phyloP scores from a whole-genome alignment of 2,329 filamentous ascomycete species.

The Aspergillus glaucus region DNA sequence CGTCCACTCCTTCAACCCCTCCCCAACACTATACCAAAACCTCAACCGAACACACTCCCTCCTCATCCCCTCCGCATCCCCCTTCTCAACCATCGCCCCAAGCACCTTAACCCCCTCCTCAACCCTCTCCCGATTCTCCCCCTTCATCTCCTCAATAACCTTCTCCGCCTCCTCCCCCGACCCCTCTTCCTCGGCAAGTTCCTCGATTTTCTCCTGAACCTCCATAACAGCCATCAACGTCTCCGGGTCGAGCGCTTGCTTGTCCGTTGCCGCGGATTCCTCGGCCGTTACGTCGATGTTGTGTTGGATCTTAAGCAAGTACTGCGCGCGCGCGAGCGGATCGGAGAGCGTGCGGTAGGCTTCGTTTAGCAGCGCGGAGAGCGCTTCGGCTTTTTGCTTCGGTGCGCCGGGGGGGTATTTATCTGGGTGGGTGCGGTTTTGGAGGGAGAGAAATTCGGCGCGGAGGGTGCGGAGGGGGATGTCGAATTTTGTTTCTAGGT shows the following conservation, averaged over 20 bases:
- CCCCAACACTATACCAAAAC: slow-evolving; percentile 86
- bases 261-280: slow-evolving; percentile 59
- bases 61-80: slow-evolving; percentile 61
- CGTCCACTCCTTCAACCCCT: slow-evolving; percentile 79
- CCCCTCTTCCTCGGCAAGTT: slow-evolving; percentile 45
- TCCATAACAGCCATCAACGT: slow-evolving; percentile 85
- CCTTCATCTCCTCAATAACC: slow-evolving; percentile 59
- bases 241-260: slow-evolving; percentile 61
- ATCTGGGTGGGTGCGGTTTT: slow-evolving; percentile 49
- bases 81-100: slow-evolving; percentile 58
- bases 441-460: slow-evolving; percentile 78
- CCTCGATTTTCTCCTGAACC: slow-evolving; percentile 67
- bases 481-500: slow-evolving; percentile 64
- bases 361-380: slow-evolving; percentile 80
- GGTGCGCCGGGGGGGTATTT: slow-evolving; percentile 42
- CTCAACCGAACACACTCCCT: slow-evolving; percentile 68
- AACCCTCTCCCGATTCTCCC: slow-evolving; percentile 64
- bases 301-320: slow-evolving; percentile 61
- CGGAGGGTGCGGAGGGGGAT: slow-evolving; percentile 66
- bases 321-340: slow-evolving; percentile 80
- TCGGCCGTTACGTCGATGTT: slow-evolving; percentile 67
- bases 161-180: slow-evolving; percentile 51
- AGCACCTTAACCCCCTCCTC: slow-evolving; percentile 56
- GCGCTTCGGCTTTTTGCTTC: slow-evolving; percentile 62
- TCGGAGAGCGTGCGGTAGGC: slow-evolving; percentile 79